Percentiles rank a stretch among this genome's conserved stretches.
Conservation (phyloP, 139 green algal genomes). For the Closterium sp. region DNA sequence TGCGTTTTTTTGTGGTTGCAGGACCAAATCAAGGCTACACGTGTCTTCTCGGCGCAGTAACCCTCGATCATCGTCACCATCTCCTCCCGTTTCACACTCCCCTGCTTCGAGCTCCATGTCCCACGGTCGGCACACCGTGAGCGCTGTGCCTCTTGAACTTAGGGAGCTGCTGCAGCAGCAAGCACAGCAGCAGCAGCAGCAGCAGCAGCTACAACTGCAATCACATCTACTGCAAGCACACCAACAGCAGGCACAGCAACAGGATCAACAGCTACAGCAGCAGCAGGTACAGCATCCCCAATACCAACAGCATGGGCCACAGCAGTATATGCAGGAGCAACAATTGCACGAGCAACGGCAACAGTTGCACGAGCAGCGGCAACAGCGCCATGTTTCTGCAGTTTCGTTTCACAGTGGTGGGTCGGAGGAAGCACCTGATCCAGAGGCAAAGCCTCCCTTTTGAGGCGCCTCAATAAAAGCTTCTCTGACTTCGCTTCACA, state of each 20-base stretch:
- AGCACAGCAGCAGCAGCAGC: neutral
- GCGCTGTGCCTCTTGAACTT: neutral
- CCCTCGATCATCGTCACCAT: neutral
- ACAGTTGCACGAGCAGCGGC: neutral
- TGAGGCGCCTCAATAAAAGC: too few relatives aligned
- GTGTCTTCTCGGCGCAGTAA: neutral
- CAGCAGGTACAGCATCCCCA: neutral
- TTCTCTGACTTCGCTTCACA: too few relatives aligned
- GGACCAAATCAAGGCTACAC: neutral
- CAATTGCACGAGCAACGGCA: too few relatives aligned
- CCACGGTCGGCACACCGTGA: neutral
- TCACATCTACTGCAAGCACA: too few relatives aligned
- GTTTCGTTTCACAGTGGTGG: neutral
- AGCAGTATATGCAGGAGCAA: neutral
- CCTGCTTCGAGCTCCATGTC: neutral
- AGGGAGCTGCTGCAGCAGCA: neutral
- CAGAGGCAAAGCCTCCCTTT: too few relatives aligned
- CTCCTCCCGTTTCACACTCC: neutral
- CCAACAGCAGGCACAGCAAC: neutral
- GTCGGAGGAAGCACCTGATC: neutral
- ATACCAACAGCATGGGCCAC: neutral
- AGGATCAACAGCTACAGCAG: neutral
- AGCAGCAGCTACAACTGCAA: too few relatives aligned
- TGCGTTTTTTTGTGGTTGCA: neutral
- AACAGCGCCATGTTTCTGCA: neutral